Base-by-base conservation (phyloP, 768 basidiomycete species). In the Tulasnella sp. region DNA sequence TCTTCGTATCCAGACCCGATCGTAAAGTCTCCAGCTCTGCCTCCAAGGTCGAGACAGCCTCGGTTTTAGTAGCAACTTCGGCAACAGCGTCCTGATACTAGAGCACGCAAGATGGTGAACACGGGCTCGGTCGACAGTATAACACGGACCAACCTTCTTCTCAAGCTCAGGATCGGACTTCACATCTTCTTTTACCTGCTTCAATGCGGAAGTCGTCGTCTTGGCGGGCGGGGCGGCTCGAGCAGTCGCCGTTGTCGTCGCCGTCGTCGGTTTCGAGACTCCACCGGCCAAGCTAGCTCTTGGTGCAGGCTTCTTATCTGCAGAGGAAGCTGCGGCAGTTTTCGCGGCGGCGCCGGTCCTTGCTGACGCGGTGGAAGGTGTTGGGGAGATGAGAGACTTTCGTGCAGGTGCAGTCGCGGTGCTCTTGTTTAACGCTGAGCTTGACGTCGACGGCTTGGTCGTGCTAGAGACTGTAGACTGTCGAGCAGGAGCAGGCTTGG, bases 161-260 rank as follows among this genome's bases (percentile, higher is more conserved):
- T 74, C 73, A n/a, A 74, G 52, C 52, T 74, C 74, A 19, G 73
- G 29, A 40, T 72, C 63, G n/a, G 36, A n/a, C 63, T 74, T 74
- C 11, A 35, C 34, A 2, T 71, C 67, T 63, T 71, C 73, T n/a
- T 74, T 74, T 11, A 42, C 63, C 16, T 66, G 73, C 29, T 11
- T 67, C 17, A 73, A 29, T 22, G 39, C 16, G 5, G 73, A 35
- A 19, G 8, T 39, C 12, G n/a, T 35, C 17, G 36, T 37, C 22
- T 39, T 34, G 16, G 65, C n/a, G n/a, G n/a, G n/a, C n/a, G n/a
- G n/a, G n/a, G n/a, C n/a, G n/a, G n/a, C n/a, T n/a, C n/a, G 8
- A n/a, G 44, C 12, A 47, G 44, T n/a, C n/a, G 42, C 3, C 32
- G 32, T 66, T 32, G 32, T 16, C 29, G 35, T 39, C 34, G 67